phyloP scores from a whole-genome alignment of 441 rosid genomes.

The Kokia cookei region DNA sequence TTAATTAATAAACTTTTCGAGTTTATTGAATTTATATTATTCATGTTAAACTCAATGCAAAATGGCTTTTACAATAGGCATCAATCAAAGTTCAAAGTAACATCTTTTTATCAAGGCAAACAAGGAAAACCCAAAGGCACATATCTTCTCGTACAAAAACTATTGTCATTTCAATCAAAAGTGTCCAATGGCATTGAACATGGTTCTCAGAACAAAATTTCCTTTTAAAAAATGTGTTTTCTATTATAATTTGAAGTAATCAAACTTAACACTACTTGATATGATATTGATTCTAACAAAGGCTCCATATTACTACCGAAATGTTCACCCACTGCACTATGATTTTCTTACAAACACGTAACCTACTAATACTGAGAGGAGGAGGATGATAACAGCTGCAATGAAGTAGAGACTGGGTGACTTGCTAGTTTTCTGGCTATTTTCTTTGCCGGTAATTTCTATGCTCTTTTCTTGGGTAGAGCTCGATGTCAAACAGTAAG shows the following conservation, averaged over 20 bases:
- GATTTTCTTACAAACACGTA: conserved; percentile 32
- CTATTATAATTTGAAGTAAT: background rate
- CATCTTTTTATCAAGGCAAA: background rate
- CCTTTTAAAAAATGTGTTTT: background rate
- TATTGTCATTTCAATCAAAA: background rate
- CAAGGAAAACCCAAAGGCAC: background rate
- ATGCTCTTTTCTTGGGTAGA: conserved; percentile 21
- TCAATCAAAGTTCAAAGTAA: background rate
- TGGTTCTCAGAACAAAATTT: background rate
- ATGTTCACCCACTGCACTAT: conserved; percentile 1
- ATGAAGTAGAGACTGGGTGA: conserved; percentile 25
- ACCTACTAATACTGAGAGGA: conserved; percentile 54
- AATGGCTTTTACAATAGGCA: background rate
- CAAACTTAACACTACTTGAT: background rate
- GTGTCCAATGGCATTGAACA: background rate
- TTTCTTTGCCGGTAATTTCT: conserved; percentile 13
- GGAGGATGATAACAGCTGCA: conserved; percentile 47
- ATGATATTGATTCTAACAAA: background rate
- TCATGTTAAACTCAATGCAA: background rate
- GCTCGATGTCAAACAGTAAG: conserved; percentile 17
- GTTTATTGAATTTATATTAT: background rate
- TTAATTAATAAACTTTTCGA: background rate
- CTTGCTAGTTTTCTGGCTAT: conserved; percentile 7
- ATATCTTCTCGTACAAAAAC: background rate
- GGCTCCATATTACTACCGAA: too few relatives aligned